Percentiles rank a stretch among this genome's conserved stretches.
Evolutionary conservation across 163 green algal genomes (phyloP).

Genomic region (Chlamydomonas reinhardtii): DNA sequence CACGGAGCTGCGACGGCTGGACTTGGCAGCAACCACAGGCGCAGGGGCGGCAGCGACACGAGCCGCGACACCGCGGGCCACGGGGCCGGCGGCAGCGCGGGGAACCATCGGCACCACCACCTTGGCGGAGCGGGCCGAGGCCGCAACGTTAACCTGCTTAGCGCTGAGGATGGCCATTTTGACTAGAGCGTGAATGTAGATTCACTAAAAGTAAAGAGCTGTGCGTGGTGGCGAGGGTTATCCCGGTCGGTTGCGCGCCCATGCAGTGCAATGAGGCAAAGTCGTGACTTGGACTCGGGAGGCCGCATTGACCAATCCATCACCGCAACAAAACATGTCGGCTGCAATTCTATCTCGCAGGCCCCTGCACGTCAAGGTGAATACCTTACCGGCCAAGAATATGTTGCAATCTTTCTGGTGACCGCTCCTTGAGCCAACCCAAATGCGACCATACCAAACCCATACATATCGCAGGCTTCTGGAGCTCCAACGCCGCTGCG

Average conservation of each 20-base stretch:
- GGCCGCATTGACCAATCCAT: too few relatives aligned
- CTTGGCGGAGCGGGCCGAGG: neutral
- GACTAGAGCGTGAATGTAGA: neutral
- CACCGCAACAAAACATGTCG: too few relatives aligned
- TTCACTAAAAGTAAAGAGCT: neutral
- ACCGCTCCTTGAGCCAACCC: too few relatives aligned
- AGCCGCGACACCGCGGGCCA: slow-evolving; percentile 2
- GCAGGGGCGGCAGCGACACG: neutral
- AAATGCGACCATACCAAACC: neutral
- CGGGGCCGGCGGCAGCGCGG: neutral
- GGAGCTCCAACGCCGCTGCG: slow-evolving; percentile 11
- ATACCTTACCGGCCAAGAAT: too few relatives aligned
- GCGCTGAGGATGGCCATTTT: slow-evolving; percentile 40
- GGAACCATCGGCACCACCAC: slow-evolving; percentile 10
- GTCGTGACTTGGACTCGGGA: too few relatives aligned
- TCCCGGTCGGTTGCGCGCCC: neutral
- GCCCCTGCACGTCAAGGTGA: neutral
- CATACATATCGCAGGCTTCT: neutral
- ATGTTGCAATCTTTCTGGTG: too few relatives aligned
- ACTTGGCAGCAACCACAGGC: neutral
- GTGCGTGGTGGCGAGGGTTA: neutral
- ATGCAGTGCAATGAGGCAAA: too few relatives aligned
- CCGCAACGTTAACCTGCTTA: slow-evolving; percentile 18
- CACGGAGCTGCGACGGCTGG: slow-evolving; percentile 24
- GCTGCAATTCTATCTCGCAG: too few relatives aligned